Conservation (phyloP, 345 rosid species). For the Aurinia saxatilis region DNA sequence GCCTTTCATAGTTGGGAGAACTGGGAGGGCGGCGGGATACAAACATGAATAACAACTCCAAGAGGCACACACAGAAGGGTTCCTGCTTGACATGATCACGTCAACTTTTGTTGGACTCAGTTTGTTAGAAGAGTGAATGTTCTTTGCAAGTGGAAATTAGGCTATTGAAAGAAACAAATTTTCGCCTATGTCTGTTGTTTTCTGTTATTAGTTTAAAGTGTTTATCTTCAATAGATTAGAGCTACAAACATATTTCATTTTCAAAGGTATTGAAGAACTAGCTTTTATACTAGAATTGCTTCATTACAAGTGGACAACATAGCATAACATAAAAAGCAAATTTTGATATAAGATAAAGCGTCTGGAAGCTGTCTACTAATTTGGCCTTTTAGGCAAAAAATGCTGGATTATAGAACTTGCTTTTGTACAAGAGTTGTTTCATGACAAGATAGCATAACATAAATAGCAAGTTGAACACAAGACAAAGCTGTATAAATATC, state of each 20-base stretch:
- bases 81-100: not conserved
- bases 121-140: not conserved
- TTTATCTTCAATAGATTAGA: not conserved
- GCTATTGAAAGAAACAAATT: not conserved
- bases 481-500: too few relatives aligned
- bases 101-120: not conserved
- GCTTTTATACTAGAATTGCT: not conserved
- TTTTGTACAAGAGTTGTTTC: too few relatives aligned
- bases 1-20: too few relatives aligned
- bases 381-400: too few relatives aligned
- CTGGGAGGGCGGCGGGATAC: too few relatives aligned
- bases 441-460: too few relatives aligned
- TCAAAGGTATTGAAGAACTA: not conserved
- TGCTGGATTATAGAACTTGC: too few relatives aligned
- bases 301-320: too few relatives aligned
- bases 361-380: too few relatives aligned
- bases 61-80: not conserved
- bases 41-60: constrained; percentile 34
- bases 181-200: not conserved
- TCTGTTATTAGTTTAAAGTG: not conserved
- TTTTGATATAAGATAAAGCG: not conserved
- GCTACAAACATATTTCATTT: not conserved
- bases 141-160: too few relatives aligned
- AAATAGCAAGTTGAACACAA: too few relatives aligned
- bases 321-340: not conserved